Conservation (phyloP, 768 basidiomycete genomes). For the Boletus pseudopeckii region DNA sequence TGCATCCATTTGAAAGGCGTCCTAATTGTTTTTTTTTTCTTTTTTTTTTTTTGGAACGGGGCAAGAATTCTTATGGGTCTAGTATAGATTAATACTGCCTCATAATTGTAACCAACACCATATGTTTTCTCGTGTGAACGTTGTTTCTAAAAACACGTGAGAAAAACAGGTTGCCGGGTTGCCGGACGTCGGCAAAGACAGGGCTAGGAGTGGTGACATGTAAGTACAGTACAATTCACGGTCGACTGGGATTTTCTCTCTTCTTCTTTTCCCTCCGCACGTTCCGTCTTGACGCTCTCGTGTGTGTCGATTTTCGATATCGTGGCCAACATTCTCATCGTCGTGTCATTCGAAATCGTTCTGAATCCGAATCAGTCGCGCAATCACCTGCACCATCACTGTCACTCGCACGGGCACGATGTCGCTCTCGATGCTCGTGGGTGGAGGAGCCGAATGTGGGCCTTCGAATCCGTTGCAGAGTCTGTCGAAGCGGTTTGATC, state of each 20-base stretch:
- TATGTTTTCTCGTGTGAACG: neutral
- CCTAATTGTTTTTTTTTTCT: neutral
- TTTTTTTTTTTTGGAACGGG: slow-evolving; percentile 19
- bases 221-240: neutral
- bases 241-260: neutral
- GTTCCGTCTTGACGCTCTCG: neutral
- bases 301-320: neutral
- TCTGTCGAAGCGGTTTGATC: slow-evolving; percentile 75
- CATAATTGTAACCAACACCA: slow-evolving; percentile 25
- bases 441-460: slow-evolving; percentile 69
- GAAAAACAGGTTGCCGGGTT: neutral
- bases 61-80: slow-evolving; percentile 19
- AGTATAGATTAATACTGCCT: slow-evolving; percentile 28
- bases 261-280: neutral
- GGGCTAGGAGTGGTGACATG: neutral
- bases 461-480: slow-evolving; percentile 80
- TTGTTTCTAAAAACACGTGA: slow-evolving; percentile 11
- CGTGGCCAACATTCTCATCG: neutral
- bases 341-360: neutral
- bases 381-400: neutral
- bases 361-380: neutral
- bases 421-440: slow-evolving; percentile 78
- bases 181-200: neutral
- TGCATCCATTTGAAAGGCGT: slow-evolving; percentile 16
- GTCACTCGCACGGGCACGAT: slow-evolving; percentile 34